These are phyloP conservation scores for Candida krabiensis DNA, from an alignment of 805 yeast genomes.

Conservation along the genomic window DNA sequence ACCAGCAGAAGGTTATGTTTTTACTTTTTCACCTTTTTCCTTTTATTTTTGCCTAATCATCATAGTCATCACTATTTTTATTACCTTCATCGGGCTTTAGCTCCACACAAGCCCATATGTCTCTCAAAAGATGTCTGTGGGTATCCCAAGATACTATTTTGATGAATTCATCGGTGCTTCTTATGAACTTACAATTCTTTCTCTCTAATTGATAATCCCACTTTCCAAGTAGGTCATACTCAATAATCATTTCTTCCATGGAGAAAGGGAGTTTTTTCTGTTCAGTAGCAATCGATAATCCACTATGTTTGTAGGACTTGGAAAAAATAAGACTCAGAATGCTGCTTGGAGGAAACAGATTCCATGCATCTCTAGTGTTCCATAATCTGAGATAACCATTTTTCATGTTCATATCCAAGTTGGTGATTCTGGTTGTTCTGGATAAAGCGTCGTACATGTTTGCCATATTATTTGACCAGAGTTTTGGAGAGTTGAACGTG, in stretches of 20 bases:
- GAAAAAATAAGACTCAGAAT: constrained; percentile 12
- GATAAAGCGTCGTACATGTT: constrained; percentile 20
- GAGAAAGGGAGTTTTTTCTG: constrained; percentile 10
- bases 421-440: constrained; percentile 10
- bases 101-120: constrained; percentile 23
- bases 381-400: constrained; percentile 22
- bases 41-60: too few relatives aligned
- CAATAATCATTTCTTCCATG: constrained; percentile 15
- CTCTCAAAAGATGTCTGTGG: constrained; percentile 17
- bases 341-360: constrained; percentile 20
- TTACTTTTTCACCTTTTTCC: too few relatives aligned
- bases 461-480: constrained; percentile 21
- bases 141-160: constrained; percentile 19
- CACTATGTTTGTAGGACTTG: constrained; percentile 19
- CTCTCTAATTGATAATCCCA: constrained; percentile 22
- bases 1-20: too few relatives aligned
- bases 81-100: constrained; percentile 10
- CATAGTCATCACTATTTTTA: too few relatives aligned
- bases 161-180: constrained; percentile 15
- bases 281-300: constrained; percentile 23
- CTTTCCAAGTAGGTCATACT: constrained; percentile 20
- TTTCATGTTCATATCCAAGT: constrained; percentile 9
- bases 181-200: constrained; percentile 16
- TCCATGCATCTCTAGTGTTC: constrained; percentile 26
- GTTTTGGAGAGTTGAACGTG: constrained; percentile 22